Base-by-base conservation (phyloP, 2,329 filamentous ascomycete genomes). In the Epichloe festucae region DNA sequence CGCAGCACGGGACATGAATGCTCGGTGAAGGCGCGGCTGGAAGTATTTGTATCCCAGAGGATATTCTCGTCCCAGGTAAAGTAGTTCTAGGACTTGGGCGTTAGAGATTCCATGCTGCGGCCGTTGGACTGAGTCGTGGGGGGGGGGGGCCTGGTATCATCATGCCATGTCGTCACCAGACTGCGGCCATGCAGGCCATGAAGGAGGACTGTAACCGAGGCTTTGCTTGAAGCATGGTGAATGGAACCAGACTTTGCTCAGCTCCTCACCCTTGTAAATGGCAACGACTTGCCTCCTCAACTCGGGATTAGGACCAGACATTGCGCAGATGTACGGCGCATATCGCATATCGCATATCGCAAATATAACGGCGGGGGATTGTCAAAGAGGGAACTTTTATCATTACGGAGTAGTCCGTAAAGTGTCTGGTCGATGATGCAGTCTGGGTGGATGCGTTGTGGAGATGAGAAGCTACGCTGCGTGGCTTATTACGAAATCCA, bases 61-160 rank as follows among this genome's bases (percentile, higher is more conserved):
- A 62, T 97, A 97, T 53, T 91, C 85, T 52, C 84, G 81, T 36
- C 91, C 89, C 14, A 97, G 75, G 61, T 85, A 82, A 43, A 98
- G 77, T 11, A 96, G 79, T 62, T 95, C 89, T 95, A 10, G n/a
- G 14, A 19, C 23, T 42, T 2, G 35, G 0, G 36, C 2, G 45
- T 40, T 45, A 10, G 34, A 36, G 46, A 10, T 14, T 15, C 31
- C 44, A n/a, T 27, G 34, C 17, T 21, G 36, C 19, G 12, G 41
- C 11, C 11, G 5, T 23, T 21, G 10, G 2, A 27, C 34, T 17
- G 23, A 34, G 23, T 27, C 8, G 6, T 5, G 14, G 42, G 42
- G 11, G 3, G 36, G 14, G 42, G 42, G 11, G 3, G 36, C 4
- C 14, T 36, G n/a, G 5, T 11, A n/a, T 14, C 5, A 7, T 14